These are phyloP conservation scores for Xylariaceae sp. DNA, from an alignment of 2,329 filamentous ascomycete species.

Conservation along the genomic window DNA sequence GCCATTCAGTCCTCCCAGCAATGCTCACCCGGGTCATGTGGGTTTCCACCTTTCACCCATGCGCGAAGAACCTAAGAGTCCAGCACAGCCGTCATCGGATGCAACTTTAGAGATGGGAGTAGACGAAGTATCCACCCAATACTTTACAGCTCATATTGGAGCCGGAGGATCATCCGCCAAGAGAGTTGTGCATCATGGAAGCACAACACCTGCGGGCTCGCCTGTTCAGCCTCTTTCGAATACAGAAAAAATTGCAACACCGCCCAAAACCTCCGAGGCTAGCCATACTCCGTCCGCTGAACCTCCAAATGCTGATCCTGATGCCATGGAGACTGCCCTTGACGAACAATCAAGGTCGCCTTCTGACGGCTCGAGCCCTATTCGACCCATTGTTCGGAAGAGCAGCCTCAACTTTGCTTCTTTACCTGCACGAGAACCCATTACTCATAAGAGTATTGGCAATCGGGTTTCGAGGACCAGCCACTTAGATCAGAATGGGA, in stretches of 20 bases:
- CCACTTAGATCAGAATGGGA: conserved; percentile 74
- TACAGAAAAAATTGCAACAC: conserved; percentile 28
- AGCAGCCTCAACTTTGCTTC: conserved; percentile 95
- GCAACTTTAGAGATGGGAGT: conserved; percentile 27
- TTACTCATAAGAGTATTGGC: conserved; percentile 85
- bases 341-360: conserved; percentile 54
- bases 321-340: conserved; percentile 35
- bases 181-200: conserved; percentile 33
- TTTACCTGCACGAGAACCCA: conserved; percentile 85
- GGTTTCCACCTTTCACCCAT: conserved; percentile 30
- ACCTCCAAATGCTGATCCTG: conserved; percentile 27
- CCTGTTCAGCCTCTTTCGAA: conserved; percentile 26
- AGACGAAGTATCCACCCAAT: conserved; percentile 36
- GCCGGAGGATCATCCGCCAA: conserved; percentile 28
- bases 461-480: conserved; percentile 76
- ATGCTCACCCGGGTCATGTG: conserved; percentile 29
- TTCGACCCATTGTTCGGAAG: conserved; percentile 81
- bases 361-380: conserved; percentile 75
- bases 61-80: conserved; percentile 25
- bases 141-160: conserved; percentile 36
- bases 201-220: conserved; percentile 43
- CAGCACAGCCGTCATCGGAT: conserved; percentile 30
- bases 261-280: conserved; percentile 5
- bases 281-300: conserved; percentile 26
- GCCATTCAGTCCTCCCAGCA: conserved; percentile 30